Evolutionary conservation across 192 early-diverging fungal species (phyloP).

Genomic region (Coemansia sp.): DNA sequence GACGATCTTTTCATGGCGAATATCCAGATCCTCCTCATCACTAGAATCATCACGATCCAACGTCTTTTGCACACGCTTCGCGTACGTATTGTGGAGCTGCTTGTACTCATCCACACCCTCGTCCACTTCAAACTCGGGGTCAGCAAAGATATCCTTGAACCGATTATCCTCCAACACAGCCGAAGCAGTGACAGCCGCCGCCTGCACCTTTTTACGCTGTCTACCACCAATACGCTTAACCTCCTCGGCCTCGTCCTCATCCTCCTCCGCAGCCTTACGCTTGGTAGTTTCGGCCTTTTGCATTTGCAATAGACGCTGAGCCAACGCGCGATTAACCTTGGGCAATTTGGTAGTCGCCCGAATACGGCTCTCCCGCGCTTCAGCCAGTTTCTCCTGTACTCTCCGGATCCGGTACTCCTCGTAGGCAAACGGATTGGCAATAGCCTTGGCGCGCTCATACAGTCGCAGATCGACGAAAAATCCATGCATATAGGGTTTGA

Average conservation of each 20-base stretch:
- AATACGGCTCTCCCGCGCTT: conserved; percentile 87
- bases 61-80: conserved; percentile 1
- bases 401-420: conserved; percentile 83
- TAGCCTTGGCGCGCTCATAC: conserved; percentile 93
- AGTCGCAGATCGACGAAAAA: conserved; percentile 96
- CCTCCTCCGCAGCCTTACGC: conserved; percentile 18
- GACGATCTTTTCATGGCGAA: conserved; percentile 16
- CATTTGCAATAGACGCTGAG: conserved; percentile 65
- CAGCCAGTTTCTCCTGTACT: conserved; percentile 80
- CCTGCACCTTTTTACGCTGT: conserved; percentile 47
- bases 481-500: conserved; percentile 98
- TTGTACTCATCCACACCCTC: conserved; percentile 79
- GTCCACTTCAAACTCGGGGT: conserved; percentile 92
- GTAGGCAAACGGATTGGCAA: conserved; percentile 96
- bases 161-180: conserved; percentile 80
- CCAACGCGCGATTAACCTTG: conserved; percentile 90
- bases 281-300: conserved; percentile 48
- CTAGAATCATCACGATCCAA: conserved; percentile 38
- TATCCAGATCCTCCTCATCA: conserved; percentile 38
- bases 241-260: conserved; percentile 34
- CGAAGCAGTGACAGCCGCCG: conserved; percentile 51
- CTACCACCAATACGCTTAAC: conserved; percentile 55
- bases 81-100: conserved; percentile 45
- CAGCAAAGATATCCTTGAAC: conserved; percentile 84
- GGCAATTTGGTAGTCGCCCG: conserved; percentile 83